phyloP scores from a whole-genome alignment of 331 rosid species.

The Arachis monticola region DNA sequence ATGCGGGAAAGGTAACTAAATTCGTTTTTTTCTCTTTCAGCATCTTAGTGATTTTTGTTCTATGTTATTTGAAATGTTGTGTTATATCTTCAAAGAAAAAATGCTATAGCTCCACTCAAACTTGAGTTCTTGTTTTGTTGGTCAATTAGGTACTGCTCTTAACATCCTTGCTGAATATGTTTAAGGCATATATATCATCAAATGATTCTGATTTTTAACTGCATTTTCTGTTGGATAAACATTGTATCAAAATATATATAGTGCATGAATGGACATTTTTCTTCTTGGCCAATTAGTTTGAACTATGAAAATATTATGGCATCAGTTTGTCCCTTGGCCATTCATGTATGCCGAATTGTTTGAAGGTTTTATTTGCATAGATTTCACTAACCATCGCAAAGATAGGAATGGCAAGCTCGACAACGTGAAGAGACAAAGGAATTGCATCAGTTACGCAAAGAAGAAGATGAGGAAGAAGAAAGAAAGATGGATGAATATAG shows the following conservation, averaged over 20 bases:
- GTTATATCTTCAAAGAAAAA: conserved; percentile 9
- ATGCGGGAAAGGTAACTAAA: not conserved
- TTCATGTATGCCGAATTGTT: conserved; percentile 12
- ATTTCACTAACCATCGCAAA: conserved; percentile 43
- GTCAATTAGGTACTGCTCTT: conserved; percentile 10
- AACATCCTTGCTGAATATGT: conserved; percentile 5
- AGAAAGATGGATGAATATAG: conserved; percentile 78
- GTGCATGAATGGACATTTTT: conserved; percentile 2
- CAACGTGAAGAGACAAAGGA: conserved; percentile 77
- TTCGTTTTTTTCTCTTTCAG: conserved; percentile 3
- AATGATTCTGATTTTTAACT: conserved; percentile 13
- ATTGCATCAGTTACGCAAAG: conserved; percentile 54
- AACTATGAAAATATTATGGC: conserved; percentile 5
- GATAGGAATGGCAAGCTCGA: conserved; percentile 92
- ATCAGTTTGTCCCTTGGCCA: conserved; percentile 15
- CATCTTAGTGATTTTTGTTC: conserved; percentile 11
- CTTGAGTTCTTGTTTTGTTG: conserved; percentile 14
- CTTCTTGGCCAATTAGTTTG: conserved; percentile 1
- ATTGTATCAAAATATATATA: conserved; percentile 17
- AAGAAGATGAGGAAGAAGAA: conserved; percentile 89
- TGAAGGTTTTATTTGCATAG: conserved; percentile 41
- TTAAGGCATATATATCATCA: conserved; percentile 2
- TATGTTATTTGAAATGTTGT: conserved; percentile 8
- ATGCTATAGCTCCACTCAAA: not conserved
- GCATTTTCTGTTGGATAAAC: conserved; percentile 26